A percentile compares a stretch with the other conserved stretches of the same genome.
phyloP scores from a whole-genome alignment of 1,139 yeast species.

The Arxiozyma bovina region DNA sequence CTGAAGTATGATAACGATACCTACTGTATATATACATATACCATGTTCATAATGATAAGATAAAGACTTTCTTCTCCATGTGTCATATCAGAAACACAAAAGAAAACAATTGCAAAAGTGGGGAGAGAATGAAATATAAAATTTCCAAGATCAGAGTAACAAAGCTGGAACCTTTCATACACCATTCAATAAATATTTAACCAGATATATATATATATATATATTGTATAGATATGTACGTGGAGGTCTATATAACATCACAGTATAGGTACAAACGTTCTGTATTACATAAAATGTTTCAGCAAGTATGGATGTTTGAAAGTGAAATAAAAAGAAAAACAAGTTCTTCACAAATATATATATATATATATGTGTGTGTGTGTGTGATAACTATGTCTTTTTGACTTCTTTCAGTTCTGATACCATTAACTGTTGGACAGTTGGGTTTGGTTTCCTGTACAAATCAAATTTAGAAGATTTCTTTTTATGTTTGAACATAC shows the following conservation, averaged over 20 bases:
- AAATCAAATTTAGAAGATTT: conserved; percentile 3
- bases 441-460: conserved; percentile 8
- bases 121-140: background rate
- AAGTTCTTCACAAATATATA: too few relatives aligned
- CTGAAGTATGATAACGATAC: background rate
- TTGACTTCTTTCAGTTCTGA: background rate
- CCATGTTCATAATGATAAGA: too few relatives aligned
- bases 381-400: background rate
- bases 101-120: background rate
- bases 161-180: too few relatives aligned
- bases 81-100: background rate
- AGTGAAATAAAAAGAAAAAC: background rate
- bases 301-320: background rate
- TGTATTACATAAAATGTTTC: too few relatives aligned
- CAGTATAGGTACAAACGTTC: too few relatives aligned
- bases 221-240: too few relatives aligned
- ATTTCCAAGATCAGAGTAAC: background rate
- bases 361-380: too few relatives aligned
- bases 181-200: too few relatives aligned
- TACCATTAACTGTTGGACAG: conserved; percentile 6
- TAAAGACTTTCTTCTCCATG: background rate
- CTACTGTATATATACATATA: too few relatives aligned
- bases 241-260: too few relatives aligned
- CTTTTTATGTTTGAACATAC: conserved; percentile 7
- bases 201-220: too few relatives aligned